These are phyloP conservation scores for Celoporthe dispersa DNA, from an alignment of 2,329 filamentous ascomycete genomes.

Conservation along the genomic window DNA sequence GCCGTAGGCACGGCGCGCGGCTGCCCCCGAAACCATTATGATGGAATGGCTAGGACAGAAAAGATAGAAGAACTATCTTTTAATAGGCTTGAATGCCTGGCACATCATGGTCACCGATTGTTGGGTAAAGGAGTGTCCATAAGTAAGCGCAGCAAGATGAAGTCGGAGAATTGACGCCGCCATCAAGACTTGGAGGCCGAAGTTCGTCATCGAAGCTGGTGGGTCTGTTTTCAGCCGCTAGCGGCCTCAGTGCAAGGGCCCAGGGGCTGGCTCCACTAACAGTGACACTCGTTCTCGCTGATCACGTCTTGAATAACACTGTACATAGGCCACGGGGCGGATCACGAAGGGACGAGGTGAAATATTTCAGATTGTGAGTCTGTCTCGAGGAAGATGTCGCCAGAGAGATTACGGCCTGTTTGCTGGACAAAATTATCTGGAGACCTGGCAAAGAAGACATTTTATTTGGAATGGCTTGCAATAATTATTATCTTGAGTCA, in stretches of 20 bases:
- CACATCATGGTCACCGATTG: conserved; percentile 26
- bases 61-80: conserved; percentile 21
- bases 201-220: conserved; percentile 14
- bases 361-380: not conserved
- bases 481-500: not conserved
- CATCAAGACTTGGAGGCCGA: not conserved
- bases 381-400: not conserved
- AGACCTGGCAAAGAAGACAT: not conserved
- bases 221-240: conserved; percentile 13
- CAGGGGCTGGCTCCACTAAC: not conserved
- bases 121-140: not conserved
- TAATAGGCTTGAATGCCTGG: conserved; percentile 9
- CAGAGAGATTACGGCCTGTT: not conserved
- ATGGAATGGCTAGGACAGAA: not conserved
- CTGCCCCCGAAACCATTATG: conserved; percentile 54
- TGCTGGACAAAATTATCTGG: not conserved
- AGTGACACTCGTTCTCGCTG: not conserved
- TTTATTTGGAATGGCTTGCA: not conserved
- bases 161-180: conserved; percentile 3
- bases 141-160: not conserved
- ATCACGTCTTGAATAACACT: not conserved
- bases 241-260: conserved; percentile 8
- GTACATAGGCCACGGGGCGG: not conserved
- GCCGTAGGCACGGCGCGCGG: conserved; percentile 45
- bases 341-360: not conserved